Evolutionary conservation across 106 monocot genomes (phyloP).

Genomic region (Allium fistulosum): DNA sequence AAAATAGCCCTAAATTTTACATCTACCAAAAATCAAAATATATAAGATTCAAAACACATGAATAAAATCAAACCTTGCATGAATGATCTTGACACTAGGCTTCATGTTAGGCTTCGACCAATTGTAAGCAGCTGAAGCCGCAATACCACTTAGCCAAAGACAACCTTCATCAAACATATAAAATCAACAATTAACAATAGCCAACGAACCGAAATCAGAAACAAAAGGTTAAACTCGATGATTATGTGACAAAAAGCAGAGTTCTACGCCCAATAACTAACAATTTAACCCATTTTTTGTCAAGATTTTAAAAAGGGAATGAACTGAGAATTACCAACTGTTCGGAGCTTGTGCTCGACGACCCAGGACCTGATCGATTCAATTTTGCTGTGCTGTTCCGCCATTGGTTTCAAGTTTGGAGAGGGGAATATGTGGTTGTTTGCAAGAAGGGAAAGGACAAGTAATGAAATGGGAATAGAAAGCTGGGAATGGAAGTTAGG

Average conservation of each 20-base stretch:
- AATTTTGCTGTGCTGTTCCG: conserved; percentile 28
- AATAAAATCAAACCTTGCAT: conserved; percentile 52
- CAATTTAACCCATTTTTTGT: too few relatives aligned
- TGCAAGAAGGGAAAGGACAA: not conserved
- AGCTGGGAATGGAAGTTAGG: not conserved
- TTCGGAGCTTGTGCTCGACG: conserved; percentile 69
- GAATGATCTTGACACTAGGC: conserved; percentile 89
- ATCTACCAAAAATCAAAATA: too few relatives aligned
- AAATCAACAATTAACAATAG: not conserved
- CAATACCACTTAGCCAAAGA: conserved; percentile 70
- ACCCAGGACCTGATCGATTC: conserved; percentile 66
- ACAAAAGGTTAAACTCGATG: too few relatives aligned
- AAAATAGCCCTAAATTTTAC: too few relatives aligned
- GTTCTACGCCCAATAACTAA: too few relatives aligned
- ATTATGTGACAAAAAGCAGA: too few relatives aligned
- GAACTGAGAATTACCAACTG: conserved; percentile 48
- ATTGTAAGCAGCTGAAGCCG: conserved; percentile 75
- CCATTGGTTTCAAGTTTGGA: conserved; percentile 42
- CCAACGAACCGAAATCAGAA: too few relatives aligned
- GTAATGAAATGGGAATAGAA: not conserved
- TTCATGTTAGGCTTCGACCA: conserved; percentile 83
- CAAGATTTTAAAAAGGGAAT: too few relatives aligned
- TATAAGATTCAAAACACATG: not conserved
- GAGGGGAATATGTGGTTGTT: not conserved
- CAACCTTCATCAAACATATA: conserved; percentile 27